Percentiles rank a stretch among this genome's conserved stretches.
Conservation (phyloP, 352 stramenopile species). For the Phytophthora citricola region DNA sequence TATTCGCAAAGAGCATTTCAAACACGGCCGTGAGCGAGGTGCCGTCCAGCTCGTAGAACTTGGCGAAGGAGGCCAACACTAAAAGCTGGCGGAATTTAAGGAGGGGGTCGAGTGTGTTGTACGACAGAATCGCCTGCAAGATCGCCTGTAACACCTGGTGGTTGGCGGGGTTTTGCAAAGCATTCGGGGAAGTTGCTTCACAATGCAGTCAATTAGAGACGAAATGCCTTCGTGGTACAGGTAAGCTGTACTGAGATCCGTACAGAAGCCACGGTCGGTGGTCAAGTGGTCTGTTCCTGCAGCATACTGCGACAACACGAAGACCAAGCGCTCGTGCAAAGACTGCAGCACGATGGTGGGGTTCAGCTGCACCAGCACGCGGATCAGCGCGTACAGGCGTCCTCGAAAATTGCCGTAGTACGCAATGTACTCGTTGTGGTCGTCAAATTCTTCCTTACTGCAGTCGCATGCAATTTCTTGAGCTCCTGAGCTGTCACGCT, state of each 20-base stretch:
- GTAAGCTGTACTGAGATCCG: constrained; percentile 66
- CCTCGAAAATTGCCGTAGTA: constrained; percentile 86
- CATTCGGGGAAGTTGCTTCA: constrained; percentile 71
- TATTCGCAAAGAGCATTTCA: constrained; percentile 77
- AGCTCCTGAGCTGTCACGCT: constrained; percentile 47
- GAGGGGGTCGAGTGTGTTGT: constrained; percentile 61
- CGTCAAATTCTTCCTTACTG: constrained; percentile 75
- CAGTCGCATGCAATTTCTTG: constrained; percentile 45
- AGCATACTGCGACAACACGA: constrained; percentile 59
- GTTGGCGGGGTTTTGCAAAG: constrained; percentile 52
- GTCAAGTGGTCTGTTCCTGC: constrained; percentile 61
- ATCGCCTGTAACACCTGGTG: constrained; percentile 51
- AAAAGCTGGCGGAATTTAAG: constrained; percentile 82
- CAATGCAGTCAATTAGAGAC: constrained; percentile 72
- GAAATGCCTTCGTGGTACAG: constrained; percentile 83
- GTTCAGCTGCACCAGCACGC: constrained; percentile 67
- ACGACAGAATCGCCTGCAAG: constrained; percentile 63
- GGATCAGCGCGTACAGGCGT: constrained; percentile 79
- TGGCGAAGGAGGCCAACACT: constrained; percentile 71
- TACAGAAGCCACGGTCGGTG: constrained; percentile 53
- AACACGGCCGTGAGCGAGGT: constrained; percentile 72
- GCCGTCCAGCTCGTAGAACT: constrained; percentile 75
- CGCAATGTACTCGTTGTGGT: constrained; percentile 70
- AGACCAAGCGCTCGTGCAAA: constrained; percentile 62
- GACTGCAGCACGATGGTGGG: constrained; percentile 56